Conservation (phyloP, 805 yeast species). For the Diddensiella transvaalensis region DNA sequence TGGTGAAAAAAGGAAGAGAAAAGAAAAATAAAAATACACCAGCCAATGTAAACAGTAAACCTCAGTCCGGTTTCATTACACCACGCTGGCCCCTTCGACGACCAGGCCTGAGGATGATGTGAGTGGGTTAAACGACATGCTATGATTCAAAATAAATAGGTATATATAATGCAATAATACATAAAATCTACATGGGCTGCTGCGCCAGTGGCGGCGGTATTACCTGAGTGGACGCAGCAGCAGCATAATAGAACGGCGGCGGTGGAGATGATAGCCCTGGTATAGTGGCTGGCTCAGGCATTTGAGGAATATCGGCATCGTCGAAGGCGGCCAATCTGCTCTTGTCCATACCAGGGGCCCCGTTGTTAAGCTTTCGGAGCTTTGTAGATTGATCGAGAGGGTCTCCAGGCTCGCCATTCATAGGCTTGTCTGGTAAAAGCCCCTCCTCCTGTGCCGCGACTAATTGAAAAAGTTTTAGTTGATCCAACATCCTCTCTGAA, state of each 20-base stretch:
- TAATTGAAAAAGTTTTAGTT: constrained; percentile 4
- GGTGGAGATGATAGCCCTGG: constrained; percentile 19
- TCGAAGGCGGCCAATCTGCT: not conserved
- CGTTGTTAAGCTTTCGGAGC: constrained; percentile 8
- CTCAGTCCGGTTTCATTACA: not conserved
- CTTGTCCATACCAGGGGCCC: constrained; percentile 18
- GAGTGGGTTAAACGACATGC: no score
- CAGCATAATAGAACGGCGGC: constrained; percentile 10
- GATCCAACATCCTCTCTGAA: not conserved
- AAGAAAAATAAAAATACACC: not conserved
- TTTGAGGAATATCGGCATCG: not conserved
- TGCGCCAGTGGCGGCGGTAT: no score
- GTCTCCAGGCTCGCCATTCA: not conserved
- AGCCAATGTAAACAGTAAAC: not conserved
- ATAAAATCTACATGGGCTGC: no score
- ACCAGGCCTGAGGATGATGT: no score
- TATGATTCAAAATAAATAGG: no score
- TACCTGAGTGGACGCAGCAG: no score
- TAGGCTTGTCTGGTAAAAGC: constrained; percentile 11
- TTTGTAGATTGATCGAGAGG: constrained; percentile 15
- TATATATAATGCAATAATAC: no score
- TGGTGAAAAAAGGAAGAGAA: not conserved
- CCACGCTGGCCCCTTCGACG: no score
- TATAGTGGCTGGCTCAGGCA: constrained; percentile 16
- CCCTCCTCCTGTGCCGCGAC: constrained; percentile 20